A percentile compares a stretch with the other conserved stretches of the same genome.
Conservation (phyloP, 2,329 filamentous ascomycete species). For the Cladophialophora psammophila region DNA sequence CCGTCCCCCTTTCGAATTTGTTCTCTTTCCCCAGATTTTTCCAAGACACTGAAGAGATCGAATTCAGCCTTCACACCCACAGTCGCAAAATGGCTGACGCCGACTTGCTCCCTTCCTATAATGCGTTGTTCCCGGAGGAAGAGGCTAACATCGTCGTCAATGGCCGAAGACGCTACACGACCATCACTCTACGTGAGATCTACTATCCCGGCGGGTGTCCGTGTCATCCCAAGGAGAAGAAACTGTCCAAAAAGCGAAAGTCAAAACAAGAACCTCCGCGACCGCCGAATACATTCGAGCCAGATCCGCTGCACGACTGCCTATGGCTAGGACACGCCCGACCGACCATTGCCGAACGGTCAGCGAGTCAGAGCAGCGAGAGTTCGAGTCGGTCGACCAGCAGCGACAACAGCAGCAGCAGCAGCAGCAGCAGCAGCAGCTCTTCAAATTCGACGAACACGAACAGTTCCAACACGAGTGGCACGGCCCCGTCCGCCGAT, state of each 20-base stretch:
- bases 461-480: slow-evolving; percentile 9
- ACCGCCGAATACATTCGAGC: slow-evolving; percentile 16
- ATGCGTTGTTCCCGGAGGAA: slow-evolving; percentile 35
- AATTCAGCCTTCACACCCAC: slow-evolving; percentile 3
- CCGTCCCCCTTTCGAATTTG: slow-evolving; percentile 4
- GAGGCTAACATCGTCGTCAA: slow-evolving; percentile 30
- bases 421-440: slow-evolving; percentile 9
- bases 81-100: slow-evolving; percentile 23
- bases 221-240: slow-evolving; percentile 35
- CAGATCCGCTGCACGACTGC: slow-evolving; percentile 25
- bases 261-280: slow-evolving; percentile 23
- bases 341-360: slow-evolving; percentile 29
- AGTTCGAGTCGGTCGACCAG: slow-evolving; percentile 17
- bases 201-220: slow-evolving; percentile 38
- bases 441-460: slow-evolving; percentile 16
- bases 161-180: slow-evolving; percentile 39
- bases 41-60: neutral
- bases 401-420: slow-evolving; percentile 17
- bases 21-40: slow-evolving; percentile 8
- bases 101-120: slow-evolving; percentile 32
- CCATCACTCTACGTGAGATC: slow-evolving; percentile 40
- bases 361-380: slow-evolving; percentile 35
- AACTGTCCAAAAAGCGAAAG: slow-evolving; percentile 30
- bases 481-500: slow-evolving; percentile 26
- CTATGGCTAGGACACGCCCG: slow-evolving; percentile 35